phyloP scores from a whole-genome alignment of 495 filamentous ascomycete genomes.

The Hypoxylon rickii region DNA sequence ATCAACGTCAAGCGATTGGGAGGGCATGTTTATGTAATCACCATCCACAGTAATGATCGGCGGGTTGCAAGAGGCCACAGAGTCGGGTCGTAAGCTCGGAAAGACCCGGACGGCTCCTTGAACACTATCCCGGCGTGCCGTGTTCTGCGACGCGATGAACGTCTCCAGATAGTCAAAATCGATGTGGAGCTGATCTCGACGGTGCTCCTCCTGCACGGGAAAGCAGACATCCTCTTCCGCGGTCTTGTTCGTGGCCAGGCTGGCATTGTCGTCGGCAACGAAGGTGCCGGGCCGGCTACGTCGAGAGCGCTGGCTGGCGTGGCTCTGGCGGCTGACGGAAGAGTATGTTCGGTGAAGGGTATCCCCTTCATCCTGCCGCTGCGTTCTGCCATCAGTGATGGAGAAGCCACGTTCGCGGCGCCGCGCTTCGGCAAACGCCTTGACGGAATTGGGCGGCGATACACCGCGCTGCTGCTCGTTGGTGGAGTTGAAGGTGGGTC shows the following conservation, averaged over 20 bases:
- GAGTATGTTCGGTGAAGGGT: constrained; percentile 75
- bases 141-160: constrained; percentile 61
- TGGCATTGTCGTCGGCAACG: constrained; percentile 51
- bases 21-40: constrained; percentile 53
- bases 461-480: constrained; percentile 61
- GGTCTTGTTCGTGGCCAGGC: constrained; percentile 56
- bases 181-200: constrained; percentile 59
- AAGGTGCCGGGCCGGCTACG: constrained; percentile 53
- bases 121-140: constrained; percentile 54
- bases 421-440: constrained; percentile 86
- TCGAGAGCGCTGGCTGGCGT: constrained; percentile 29
- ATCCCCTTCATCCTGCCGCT: constrained; percentile 60
- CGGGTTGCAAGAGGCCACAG: constrained; percentile 15
- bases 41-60: constrained; percentile 52
- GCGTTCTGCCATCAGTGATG: constrained; percentile 45
- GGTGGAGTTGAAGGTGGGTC: constrained; percentile 51
- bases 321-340: constrained; percentile 62
- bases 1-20: constrained; percentile 36
- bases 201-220: constrained; percentile 59
- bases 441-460: constrained; percentile 95
- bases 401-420: constrained; percentile 62
- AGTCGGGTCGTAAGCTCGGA: constrained; percentile 57
- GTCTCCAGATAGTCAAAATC: constrained; percentile 89
- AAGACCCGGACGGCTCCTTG: constrained; percentile 58
- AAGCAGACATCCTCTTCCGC: constrained; percentile 88